A percentile compares a stretch with the other conserved stretches of the same genome.
Evolutionary conservation across 805 yeast species (phyloP).

Genomic region (Starmerella scarabaei): DNA sequence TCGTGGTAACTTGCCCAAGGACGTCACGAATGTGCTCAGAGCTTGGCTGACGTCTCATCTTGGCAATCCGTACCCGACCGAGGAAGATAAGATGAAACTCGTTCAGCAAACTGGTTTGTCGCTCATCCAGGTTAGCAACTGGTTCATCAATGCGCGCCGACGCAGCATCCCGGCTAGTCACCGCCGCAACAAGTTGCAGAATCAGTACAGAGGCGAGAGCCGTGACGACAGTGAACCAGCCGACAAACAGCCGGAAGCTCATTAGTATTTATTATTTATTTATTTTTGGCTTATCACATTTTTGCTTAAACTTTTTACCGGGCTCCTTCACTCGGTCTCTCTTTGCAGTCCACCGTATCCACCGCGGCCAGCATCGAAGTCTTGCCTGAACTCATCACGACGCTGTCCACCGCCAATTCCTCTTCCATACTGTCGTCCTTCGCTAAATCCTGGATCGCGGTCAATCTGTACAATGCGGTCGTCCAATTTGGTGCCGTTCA

Average conservation of each 20-base stretch:
- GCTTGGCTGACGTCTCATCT: slow-evolving; percentile 64
- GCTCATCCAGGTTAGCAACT: slow-evolving; percentile 67
- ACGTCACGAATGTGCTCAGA: slow-evolving; percentile 57
- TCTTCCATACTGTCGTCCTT: slow-evolving; percentile 92
- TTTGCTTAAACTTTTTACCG: neutral
- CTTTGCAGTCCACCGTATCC: slow-evolving; percentile 28
- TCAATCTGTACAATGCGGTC: slow-evolving; percentile 74
- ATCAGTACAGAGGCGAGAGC: neutral
- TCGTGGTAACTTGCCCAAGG: slow-evolving; percentile 67
- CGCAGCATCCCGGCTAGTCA: slow-evolving; percentile 40
- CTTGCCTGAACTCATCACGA: slow-evolving; percentile 46
- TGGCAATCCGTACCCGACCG: slow-evolving; percentile 74
- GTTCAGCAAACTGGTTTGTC: slow-evolving; percentile 64
- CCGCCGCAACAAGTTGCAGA: slow-evolving; percentile 16
- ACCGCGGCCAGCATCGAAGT: slow-evolving; percentile 35
- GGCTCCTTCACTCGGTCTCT: neutral
- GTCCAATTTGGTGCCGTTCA: slow-evolving; percentile 72
- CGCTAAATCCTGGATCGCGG: slow-evolving; percentile 89
- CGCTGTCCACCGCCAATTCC: slow-evolving; percentile 90
- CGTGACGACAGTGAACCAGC: neutral
- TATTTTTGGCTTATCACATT: neutral
- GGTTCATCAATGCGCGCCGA: slow-evolving; percentile 82
- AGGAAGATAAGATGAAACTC: slow-evolving; percentile 58
- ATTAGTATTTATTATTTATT: neutral
- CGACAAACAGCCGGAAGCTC: neutral